A percentile compares a stretch with the other conserved stretches of the same genome.
Conservation (phyloP, 805 yeast genomes). For the Saccharomycopsis sp. region DNA sequence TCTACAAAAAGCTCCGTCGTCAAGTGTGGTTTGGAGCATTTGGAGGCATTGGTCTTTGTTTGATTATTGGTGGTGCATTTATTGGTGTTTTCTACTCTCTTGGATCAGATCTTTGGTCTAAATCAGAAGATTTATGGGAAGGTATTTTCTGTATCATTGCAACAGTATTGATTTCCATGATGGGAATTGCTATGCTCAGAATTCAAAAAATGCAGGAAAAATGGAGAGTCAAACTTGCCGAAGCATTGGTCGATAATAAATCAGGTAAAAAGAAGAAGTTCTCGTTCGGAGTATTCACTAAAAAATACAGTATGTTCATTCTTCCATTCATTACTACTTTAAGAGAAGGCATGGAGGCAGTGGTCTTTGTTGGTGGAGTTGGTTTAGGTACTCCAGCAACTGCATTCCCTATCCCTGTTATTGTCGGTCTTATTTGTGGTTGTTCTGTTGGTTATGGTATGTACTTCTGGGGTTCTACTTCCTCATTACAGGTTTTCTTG, state of each 20-base stretch:
- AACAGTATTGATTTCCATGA: conserved; percentile 73
- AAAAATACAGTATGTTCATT: conserved; percentile 81
- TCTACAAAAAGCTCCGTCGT: conserved; percentile 53
- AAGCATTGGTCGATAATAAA: conserved; percentile 61
- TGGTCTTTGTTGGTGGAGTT: conserved; percentile 93
- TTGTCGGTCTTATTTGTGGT: conserved; percentile 80
- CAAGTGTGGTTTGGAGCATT: conserved; percentile 86
- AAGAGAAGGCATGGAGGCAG: conserved; percentile 96
- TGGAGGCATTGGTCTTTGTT: conserved; percentile 67
- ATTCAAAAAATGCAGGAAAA: conserved; percentile 92
- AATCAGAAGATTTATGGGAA: conserved; percentile 92
- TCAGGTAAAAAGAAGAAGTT: conserved; percentile 45
- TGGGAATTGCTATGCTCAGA: conserved; percentile 96
- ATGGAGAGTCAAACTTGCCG: conserved; percentile 93
- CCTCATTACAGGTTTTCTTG: conserved; percentile 82
- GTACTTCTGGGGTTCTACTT: conserved; percentile 73
- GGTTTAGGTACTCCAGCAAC: conserved; percentile 55
- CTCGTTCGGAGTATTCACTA: conserved; percentile 48
- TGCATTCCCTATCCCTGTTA: conserved; percentile 88
- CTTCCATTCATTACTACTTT: conserved; percentile 84
- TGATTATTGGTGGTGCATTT: conserved; percentile 82
- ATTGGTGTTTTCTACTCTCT: conserved; percentile 85
- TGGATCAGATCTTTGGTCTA: conserved; percentile 75
- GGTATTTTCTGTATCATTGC: conserved; percentile 90
- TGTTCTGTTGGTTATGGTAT: conserved; percentile 56